These are phyloP conservation scores for Orbilia brochopaga DNA, from an alignment of 2,329 filamentous ascomycete species.

Conservation along the genomic window DNA sequence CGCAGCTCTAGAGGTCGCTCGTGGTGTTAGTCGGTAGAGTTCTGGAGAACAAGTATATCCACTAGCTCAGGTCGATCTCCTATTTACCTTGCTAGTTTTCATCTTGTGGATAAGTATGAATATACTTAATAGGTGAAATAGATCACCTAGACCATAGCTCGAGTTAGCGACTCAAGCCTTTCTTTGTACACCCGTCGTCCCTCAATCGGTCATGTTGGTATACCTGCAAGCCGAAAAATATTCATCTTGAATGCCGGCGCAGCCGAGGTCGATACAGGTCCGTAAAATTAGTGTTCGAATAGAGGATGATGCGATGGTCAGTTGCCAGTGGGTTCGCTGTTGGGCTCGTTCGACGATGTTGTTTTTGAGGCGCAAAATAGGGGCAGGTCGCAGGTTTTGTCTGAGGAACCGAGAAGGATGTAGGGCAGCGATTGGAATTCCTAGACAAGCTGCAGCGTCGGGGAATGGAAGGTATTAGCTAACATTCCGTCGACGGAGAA, in stretches of 20 bases:
- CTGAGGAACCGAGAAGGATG: too few relatives aligned
- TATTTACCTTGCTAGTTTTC: slow-evolving; percentile 62
- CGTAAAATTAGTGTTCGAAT: neutral
- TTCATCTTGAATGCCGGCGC: slow-evolving; percentile 51
- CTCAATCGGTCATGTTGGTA: neutral
- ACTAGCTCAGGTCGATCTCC: neutral
- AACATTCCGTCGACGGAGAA: neutral
- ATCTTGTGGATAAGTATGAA: slow-evolving; percentile 97
- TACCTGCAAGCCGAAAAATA: slow-evolving; percentile 54
- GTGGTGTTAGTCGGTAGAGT: slow-evolving; percentile 10
- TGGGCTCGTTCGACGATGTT: too few relatives aligned
- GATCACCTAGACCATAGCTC: slow-evolving; percentile 69
- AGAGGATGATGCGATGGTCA: neutral
- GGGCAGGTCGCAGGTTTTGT: too few relatives aligned
- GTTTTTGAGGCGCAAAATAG: too few relatives aligned
- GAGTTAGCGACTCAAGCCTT: neutral
- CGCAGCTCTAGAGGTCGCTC: slow-evolving; percentile 74
- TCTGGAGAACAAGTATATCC: neutral
- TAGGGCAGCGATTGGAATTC: neutral
- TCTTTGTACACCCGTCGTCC: neutral
- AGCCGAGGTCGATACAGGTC: neutral
- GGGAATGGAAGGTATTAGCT: neutral
- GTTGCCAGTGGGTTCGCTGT: too few relatives aligned
- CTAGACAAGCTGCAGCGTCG: neutral
- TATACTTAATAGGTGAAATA: slow-evolving; percentile 93